Conservation (phyloP, 139 green algal species). For the Chlamydomonas sphaeroides region DNA sequence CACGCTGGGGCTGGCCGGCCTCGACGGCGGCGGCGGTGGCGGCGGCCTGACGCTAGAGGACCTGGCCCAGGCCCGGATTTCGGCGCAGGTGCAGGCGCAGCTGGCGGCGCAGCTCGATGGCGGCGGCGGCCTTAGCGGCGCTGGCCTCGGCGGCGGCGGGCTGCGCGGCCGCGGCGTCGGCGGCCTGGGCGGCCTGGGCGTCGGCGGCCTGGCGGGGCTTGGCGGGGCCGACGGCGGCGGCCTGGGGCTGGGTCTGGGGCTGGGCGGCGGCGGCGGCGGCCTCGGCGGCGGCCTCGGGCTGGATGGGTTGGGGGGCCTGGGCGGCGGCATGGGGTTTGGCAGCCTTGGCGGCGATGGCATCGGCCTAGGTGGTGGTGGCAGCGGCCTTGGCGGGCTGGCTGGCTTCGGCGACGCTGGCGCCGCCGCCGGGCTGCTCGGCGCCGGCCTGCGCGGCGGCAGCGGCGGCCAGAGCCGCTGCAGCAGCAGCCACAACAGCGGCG, state of each 20-base stretch:
- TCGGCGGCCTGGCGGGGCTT: not conserved
- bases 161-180: not conserved
- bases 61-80: not conserved
- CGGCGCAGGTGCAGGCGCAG: not conserved
- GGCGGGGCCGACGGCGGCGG: no score
- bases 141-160: no score
- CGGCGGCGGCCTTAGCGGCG: not conserved
- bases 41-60: not conserved
- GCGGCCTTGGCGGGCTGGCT: not conserved
- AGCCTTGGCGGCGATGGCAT: no score
- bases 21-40: no score
- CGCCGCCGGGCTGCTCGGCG: no score
- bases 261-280: no score
- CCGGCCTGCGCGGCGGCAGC: not conserved
- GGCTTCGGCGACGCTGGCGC: not conserved
- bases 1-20: not conserved
- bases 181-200: no score
- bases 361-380: no score
- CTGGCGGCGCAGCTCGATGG: not conserved
- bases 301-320: not conserved
- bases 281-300: no score
- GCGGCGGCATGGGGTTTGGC: no score
- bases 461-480: constrained; percentile 14
- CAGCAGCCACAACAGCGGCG: constrained; percentile 12
- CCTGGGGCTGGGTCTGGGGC: not conserved